phyloP scores from a whole-genome alignment of 2,329 filamentous ascomycete species.

The Rutstroemia sydowiana region DNA sequence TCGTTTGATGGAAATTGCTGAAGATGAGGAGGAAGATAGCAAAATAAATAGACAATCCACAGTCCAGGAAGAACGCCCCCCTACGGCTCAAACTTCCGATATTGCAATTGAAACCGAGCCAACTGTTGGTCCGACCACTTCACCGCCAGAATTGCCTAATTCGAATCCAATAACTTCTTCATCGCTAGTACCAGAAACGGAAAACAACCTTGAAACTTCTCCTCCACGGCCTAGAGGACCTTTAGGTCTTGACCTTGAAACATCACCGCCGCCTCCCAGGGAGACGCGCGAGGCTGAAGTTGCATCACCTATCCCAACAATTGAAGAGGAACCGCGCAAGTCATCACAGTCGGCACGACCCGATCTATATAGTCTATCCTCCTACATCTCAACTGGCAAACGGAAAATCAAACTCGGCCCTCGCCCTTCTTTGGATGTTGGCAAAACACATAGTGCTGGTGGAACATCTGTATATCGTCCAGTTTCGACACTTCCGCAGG shows the following conservation, averaged over 20 bases:
- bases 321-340: constrained; percentile 21
- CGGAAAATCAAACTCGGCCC: constrained; percentile 87
- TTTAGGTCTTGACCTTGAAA: constrained; percentile 7
- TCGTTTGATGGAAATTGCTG: constrained; percentile 85
- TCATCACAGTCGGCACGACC: constrained; percentile 45
- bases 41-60: constrained; percentile 53
- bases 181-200: constrained; percentile 14
- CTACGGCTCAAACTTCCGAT: constrained; percentile 23
- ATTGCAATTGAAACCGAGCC: constrained; percentile 12
- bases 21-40: constrained; percentile 65
- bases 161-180: constrained; percentile 14
- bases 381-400: constrained; percentile 47
- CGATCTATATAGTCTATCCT: constrained; percentile 43
- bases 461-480: constrained; percentile 57
- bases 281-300: constrained; percentile 14
- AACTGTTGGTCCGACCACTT: constrained; percentile 9
- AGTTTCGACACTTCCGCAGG: constrained; percentile 71
- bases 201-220: constrained; percentile 20
- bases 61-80: constrained; percentile 38
- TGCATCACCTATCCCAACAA: constrained; percentile 12
- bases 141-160: constrained; percentile 13
- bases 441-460: constrained; percentile 50
- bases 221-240: constrained; percentile 15
- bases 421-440: constrained; percentile 66
- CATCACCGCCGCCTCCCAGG: constrained; percentile 11